Percentiles rank a stretch among this genome's conserved stretches.
These are phyloP conservation scores for Euphorbia pulcherrima DNA, from an alignment of 345 rosid species.

Conservation along the genomic window DNA sequence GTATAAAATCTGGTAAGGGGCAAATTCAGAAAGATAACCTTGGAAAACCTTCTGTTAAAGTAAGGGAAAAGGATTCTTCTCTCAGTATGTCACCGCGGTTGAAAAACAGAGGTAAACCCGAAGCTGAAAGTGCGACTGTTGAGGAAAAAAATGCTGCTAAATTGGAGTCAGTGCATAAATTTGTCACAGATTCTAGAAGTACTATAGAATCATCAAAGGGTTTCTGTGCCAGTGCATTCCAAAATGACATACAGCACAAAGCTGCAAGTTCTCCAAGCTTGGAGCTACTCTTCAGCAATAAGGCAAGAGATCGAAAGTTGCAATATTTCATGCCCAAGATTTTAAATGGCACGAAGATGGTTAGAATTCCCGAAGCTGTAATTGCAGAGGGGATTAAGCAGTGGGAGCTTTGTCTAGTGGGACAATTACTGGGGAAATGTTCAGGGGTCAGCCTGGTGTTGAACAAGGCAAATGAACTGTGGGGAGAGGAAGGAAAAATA, in stretches of 20 bases:
- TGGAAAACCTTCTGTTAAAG: not conserved
- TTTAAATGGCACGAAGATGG: not conserved
- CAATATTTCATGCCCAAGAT: not conserved
- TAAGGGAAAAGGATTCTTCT: not conserved
- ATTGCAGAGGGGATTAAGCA: constrained; percentile 2
- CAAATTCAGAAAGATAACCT: not conserved
- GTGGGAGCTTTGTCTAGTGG: not conserved
- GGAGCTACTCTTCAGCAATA: not conserved
- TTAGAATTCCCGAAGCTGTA: constrained; percentile 4
- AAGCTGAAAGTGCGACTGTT: not conserved
- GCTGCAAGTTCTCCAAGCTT: not conserved
- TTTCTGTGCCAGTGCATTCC: too few species aligned
- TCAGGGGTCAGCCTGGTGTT: not conserved
- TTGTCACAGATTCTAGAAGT: not conserved
- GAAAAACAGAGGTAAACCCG: not conserved
- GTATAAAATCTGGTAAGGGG: not conserved
- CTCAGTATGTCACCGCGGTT: not conserved
- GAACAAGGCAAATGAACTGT: not conserved
- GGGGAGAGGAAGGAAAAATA: constrained; percentile 9
- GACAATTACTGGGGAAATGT: constrained; percentile 4
- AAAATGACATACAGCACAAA: too few species aligned
- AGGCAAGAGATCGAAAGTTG: not conserved
- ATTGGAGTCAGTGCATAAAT: not conserved
- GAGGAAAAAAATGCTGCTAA: not conserved
- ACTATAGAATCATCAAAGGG: too few species aligned